These are phyloP conservation scores for Platanus orientalis DNA, from an alignment of 164 flowering plant genomes.

Conservation along the genomic window DNA sequence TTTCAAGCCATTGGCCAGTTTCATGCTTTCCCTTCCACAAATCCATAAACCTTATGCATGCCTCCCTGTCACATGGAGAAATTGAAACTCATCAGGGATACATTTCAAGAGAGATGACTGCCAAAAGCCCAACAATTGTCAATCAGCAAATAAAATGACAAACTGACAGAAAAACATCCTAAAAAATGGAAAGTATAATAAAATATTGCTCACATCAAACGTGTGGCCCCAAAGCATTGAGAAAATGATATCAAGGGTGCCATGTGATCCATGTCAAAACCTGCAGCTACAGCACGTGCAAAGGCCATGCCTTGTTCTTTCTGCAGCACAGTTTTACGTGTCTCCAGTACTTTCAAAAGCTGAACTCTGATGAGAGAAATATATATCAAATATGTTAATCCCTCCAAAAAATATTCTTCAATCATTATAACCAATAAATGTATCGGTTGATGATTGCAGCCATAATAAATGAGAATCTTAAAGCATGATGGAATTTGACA, in stretches of 20 bases:
- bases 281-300: constrained; percentile 97
- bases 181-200: neutral
- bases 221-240: constrained; percentile 86
- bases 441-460: neutral
- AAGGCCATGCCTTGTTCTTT: constrained; percentile 99
- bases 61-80: constrained; percentile 61
- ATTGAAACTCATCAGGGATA: constrained; percentile 5
- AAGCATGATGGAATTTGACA: neutral
- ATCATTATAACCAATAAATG: constrained; percentile 1
- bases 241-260: constrained; percentile 70
- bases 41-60: constrained; percentile 61
- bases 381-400: neutral
- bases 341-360: constrained; percentile 78
- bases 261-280: constrained; percentile 85
- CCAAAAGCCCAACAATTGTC: neutral
- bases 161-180: neutral
- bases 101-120: neutral
- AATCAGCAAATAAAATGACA: neutral
- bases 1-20: constrained; percentile 90
- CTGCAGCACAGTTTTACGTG: constrained; percentile 69
- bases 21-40: constrained; percentile 94
- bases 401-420: neutral
- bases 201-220: constrained; percentile 58
- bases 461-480: neutral
- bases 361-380: constrained; percentile 56